Base-by-base conservation (phyloP, 345 rosid genomes). In the Acer negundo region DNA sequence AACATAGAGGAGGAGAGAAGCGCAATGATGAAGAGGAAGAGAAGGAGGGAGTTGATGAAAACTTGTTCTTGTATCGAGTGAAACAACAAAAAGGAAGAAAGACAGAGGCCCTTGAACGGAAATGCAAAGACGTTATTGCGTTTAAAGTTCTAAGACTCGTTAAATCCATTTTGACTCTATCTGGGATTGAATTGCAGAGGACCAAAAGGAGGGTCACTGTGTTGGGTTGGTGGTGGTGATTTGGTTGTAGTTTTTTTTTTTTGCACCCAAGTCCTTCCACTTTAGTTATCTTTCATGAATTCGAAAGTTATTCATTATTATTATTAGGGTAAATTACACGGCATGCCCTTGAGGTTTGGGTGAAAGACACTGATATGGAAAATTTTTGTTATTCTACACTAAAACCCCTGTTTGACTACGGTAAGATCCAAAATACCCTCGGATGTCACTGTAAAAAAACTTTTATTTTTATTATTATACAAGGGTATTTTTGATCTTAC, bases 91-190 rank as follows among this genome's bases (percentile, higher is more conserved):
- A 55, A n/a, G 86, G 81, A 38, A 82, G 80, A 17, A 85, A 75
- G 15, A 81, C 74, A 76, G 76, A 69, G 55, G 72, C 66, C 56
- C 81, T 84, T 64, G 85, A 83, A 8, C 74, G 58, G 62, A 81
- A 80, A 62, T 56, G 82, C 72, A 73, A 62, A 17, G 78, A 73
- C 35, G 83, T 55, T 78, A 82, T 71, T 59, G 77, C 73, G 81
- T 77, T 83, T 42, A 89, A 77, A 72, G 87, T 79, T 81, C 61
- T 85, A 20, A 87, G 67, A 73, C 85, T 62, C n/a, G 63, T 55
- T 22, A 51, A n/a, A 70, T 75, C 78, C 78, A 75, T 66, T 65
- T 26, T 49, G n/a, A n/a, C 73, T 66, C 10, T 26, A 1, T 19
- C 22, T 19, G 70, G 3, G 20, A 40, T 40, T 67, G 46, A 31